Evolutionary conservation across 495 filamentous ascomycete genomes (phyloP).

Genomic region (Hypoxylon rickii): DNA sequence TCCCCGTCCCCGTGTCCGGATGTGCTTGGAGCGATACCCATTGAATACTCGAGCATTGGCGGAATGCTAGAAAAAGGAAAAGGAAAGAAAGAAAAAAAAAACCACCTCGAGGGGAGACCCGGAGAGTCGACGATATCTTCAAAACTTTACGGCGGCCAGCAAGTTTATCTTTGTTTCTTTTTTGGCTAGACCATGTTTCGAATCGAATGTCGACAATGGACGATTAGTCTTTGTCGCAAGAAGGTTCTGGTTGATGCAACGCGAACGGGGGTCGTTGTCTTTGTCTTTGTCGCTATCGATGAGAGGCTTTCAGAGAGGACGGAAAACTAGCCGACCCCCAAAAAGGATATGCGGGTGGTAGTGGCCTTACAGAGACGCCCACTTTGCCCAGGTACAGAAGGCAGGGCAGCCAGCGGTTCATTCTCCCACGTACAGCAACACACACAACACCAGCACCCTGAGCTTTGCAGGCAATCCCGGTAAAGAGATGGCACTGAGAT

Average conservation of each 20-base stretch:
- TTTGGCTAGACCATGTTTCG: conserved; percentile 25
- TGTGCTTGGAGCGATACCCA: conserved; percentile 33
- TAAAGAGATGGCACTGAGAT: too few species aligned
- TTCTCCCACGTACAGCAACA: conserved; percentile 26
- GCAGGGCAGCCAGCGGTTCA: conserved; percentile 21
- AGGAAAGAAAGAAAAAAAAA: too few species aligned
- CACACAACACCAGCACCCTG: too few species aligned
- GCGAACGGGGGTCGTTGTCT: conserved; percentile 27
- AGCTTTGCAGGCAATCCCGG: conserved; percentile 27
- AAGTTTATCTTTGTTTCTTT: conserved; percentile 28
- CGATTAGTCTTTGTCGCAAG: conserved; percentile 28
- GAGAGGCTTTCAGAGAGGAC: conserved; percentile 29
- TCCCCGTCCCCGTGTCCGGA: conserved; percentile 24
- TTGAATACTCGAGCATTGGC: conserved; percentile 31
- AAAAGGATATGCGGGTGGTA: conserved; percentile 29
- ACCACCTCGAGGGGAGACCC: conserved; percentile 11
- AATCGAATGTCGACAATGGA: conserved; percentile 22
- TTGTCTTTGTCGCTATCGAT: conserved; percentile 35
- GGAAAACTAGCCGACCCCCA: conserved; percentile 27
- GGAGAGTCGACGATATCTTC: conserved; percentile 13
- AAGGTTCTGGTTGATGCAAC: conserved; percentile 19
- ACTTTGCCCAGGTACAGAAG: conserved; percentile 15
- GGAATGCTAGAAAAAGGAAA: conserved; percentile 1
- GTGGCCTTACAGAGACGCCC: conserved; percentile 33
- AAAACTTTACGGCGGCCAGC: conserved; percentile 12